Conservation (phyloP, 2,329 filamentous ascomycete species). For the Thyridium curvatum region DNA sequence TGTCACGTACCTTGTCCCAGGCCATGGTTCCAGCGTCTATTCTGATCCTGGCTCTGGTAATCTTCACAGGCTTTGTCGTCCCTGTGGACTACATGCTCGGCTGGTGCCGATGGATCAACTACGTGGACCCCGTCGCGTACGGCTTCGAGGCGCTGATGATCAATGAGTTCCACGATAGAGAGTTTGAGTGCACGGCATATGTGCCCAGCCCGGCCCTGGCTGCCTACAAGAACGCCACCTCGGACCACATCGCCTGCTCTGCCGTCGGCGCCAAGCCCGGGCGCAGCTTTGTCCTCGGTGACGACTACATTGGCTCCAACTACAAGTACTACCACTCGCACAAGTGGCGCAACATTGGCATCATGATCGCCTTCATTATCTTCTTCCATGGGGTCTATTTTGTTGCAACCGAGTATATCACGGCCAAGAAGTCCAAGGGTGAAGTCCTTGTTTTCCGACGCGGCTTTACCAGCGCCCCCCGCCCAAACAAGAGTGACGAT, state of each 20-base stretch:
- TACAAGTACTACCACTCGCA: constrained; percentile 36
- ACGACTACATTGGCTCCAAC: constrained; percentile 34
- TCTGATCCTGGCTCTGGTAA: constrained; percentile 41
- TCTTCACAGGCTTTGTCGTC: constrained; percentile 41
- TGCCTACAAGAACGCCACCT: neutral
- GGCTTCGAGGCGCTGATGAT: constrained; percentile 57
- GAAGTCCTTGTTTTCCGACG: constrained; percentile 15
- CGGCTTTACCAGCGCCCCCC: neutral
- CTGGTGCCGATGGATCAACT: constrained; percentile 59
- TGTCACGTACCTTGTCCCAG: constrained; percentile 46
- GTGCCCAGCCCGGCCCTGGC: constrained; percentile 13
- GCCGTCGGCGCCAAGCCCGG: constrained; percentile 36
- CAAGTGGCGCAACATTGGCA: constrained; percentile 48
- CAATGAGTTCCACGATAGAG: constrained; percentile 50
- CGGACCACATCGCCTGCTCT: constrained; percentile 19
- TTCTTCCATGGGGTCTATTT: constrained; percentile 48
- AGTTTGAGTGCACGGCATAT: constrained; percentile 37
- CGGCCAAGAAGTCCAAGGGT: constrained; percentile 11
- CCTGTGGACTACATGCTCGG: constrained; percentile 44
- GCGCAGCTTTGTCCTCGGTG: constrained; percentile 34
- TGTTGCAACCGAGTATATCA: constrained; percentile 45
- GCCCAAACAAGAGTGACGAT: constrained; percentile 10
- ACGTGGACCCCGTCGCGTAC: constrained; percentile 52
- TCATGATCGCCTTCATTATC: constrained; percentile 46
- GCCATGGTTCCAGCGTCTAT: constrained; percentile 27